Evolutionary conservation across 768 basidiomycete genomes (phyloP).

Genomic region (Xerocomellus dryophilus): DNA sequence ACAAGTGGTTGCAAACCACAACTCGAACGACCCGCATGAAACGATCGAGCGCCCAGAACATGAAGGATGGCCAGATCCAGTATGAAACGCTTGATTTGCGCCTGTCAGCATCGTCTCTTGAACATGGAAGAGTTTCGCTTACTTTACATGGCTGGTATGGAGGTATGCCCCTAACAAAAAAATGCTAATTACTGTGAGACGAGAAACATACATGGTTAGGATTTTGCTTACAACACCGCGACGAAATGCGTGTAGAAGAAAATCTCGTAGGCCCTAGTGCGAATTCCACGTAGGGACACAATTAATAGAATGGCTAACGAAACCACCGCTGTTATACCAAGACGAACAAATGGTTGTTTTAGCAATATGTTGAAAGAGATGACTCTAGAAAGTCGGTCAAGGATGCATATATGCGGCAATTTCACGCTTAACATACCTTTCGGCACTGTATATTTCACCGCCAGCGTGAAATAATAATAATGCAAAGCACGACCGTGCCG

Average conservation of each 20-base stretch:
- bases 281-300: slow-evolving; percentile 48
- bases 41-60: slow-evolving; percentile 45
- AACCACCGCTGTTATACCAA: slow-evolving; percentile 37
- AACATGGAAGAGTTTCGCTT: background rate
- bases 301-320: slow-evolving; percentile 44
- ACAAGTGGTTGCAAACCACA: slow-evolving; percentile 40
- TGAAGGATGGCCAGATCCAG: slow-evolving; percentile 33
- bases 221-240: slow-evolving; percentile 37
- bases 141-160: slow-evolving; percentile 32
- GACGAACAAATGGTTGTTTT: slow-evolving; percentile 20
- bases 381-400: slow-evolving; percentile 2
- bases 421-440: slow-evolving; percentile 2
- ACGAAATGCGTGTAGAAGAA: slow-evolving; percentile 51
- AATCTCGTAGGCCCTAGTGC: slow-evolving; percentile 46
- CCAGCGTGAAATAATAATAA: slow-evolving; percentile 49
- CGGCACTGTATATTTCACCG: slow-evolving; percentile 4
- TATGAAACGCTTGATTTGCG: slow-evolving; percentile 8
- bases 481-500: slow-evolving; percentile 44
- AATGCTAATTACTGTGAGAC: slow-evolving; percentile 21
- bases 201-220: rapidly evolving
- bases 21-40: slow-evolving; percentile 46
- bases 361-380: background rate
- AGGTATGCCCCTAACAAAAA: slow-evolving; percentile 41
- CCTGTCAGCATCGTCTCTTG: background rate
- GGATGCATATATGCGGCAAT: background rate